Conservation (phyloP, 345 rosid species). For the Pseudoturritis turrita region DNA sequence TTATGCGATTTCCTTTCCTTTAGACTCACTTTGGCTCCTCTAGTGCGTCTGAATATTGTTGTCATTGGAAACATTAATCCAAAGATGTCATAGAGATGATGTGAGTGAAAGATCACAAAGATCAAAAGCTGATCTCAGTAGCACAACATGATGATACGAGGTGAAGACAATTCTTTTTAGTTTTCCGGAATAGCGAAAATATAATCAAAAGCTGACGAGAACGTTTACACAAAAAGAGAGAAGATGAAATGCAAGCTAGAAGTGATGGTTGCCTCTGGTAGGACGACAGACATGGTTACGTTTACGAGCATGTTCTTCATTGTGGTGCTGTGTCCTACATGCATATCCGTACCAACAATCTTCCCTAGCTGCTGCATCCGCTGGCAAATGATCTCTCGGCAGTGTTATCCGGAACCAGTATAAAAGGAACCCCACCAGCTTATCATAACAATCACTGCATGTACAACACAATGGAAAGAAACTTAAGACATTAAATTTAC, state of each 20-base stretch:
- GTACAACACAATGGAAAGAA: background rate
- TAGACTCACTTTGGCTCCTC: too few species aligned
- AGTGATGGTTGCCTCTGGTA: slow-evolving; percentile 44
- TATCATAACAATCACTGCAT: slow-evolving; percentile 73
- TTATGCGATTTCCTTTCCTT: too few species aligned
- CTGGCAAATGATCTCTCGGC: slow-evolving; percentile 49
- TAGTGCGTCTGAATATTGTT: too few species aligned
- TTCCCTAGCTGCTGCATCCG: slow-evolving; percentile 51
- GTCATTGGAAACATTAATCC: too few species aligned
- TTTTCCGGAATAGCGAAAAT: too few species aligned
- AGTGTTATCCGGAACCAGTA: slow-evolving; percentile 78
- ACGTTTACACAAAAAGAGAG: background rate
- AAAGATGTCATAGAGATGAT: too few species aligned
- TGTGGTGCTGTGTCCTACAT: slow-evolving; percentile 89
- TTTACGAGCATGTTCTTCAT: slow-evolving; percentile 76
- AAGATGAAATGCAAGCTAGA: background rate
- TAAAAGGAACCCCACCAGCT: slow-evolving; percentile 69
- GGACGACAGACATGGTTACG: slow-evolving; percentile 91
- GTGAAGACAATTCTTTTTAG: too few species aligned
- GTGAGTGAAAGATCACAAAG: too few species aligned
- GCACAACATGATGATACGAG: too few species aligned
- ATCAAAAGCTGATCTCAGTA: too few species aligned
- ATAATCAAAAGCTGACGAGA: background rate
- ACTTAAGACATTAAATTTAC: background rate
- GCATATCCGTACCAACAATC: slow-evolving; percentile 92